Conservation (phyloP, 2,329 filamentous ascomycete species). For the Arthroderma sp. region DNA sequence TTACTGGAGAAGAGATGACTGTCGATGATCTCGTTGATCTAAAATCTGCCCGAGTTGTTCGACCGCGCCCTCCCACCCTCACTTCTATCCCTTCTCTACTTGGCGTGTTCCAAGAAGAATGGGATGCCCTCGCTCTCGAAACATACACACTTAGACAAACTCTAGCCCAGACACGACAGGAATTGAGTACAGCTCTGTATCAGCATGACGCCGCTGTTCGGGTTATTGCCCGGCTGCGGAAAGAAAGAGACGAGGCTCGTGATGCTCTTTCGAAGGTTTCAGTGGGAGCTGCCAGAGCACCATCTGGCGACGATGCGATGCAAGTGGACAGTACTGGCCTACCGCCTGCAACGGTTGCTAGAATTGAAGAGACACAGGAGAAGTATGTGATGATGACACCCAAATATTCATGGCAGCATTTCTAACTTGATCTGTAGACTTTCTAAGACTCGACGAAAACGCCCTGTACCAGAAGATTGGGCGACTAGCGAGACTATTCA, state of each 20-base stretch:
- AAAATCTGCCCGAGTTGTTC: constrained; percentile 69
- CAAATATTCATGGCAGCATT: neutral
- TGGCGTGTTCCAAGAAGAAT: constrained; percentile 93
- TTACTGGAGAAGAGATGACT: constrained; percentile 72
- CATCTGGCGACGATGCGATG: constrained; percentile 66
- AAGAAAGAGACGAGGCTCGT: constrained; percentile 82
- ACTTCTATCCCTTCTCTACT: constrained; percentile 94
- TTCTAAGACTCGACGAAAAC: constrained; percentile 79
- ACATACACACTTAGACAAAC: constrained; percentile 85
- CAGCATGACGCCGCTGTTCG: constrained; percentile 95
- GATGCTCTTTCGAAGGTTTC: constrained; percentile 78
- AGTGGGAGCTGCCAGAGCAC: constrained; percentile 45
- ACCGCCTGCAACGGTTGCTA: constrained; percentile 54
- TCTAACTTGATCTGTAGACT: constrained; percentile 42
- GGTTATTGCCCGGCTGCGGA: constrained; percentile 82
- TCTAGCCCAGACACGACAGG: constrained; percentile 76
- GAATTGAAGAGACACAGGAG: constrained; percentile 68
- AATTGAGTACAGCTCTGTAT: constrained; percentile 85
- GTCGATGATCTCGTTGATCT: constrained; percentile 77
- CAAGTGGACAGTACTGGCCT: constrained; percentile 73
- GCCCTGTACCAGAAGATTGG: constrained; percentile 74
- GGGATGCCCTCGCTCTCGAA: constrained; percentile 86
- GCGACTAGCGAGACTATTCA: constrained; percentile 59
- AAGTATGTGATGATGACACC: constrained; percentile 42
- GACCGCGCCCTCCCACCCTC: constrained; percentile 78